Conservation (phyloP, 768 basidiomycete species). For the Psilocybe tampanensis region DNA sequence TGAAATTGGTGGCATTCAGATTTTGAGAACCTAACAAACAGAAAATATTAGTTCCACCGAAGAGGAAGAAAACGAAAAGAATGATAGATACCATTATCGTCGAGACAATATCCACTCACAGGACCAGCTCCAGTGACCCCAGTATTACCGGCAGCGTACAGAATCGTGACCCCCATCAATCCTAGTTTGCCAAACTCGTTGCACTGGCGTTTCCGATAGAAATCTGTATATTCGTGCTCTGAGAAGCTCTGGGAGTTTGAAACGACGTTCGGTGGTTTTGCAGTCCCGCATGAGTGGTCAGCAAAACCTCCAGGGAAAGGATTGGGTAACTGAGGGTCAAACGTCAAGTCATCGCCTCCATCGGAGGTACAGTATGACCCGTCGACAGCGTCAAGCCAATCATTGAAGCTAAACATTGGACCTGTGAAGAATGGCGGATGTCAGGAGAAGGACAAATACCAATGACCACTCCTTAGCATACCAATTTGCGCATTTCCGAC, state of each 20-base stretch:
- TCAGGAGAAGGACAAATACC: neutral
- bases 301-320: constrained; percentile 29
- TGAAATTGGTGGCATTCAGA: constrained; percentile 38
- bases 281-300: constrained; percentile 34
- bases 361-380: constrained; percentile 44
- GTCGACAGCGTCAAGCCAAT: constrained; percentile 49
- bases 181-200: constrained; percentile 41
- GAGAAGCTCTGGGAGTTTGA: constrained; percentile 35
- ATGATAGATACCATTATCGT: constrained; percentile 22
- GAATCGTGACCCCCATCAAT: constrained; percentile 56
- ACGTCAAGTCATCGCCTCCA: constrained; percentile 41
- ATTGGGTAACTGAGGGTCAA: constrained; percentile 20
- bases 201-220: constrained; percentile 35
- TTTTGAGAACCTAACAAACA: constrained; percentile 32
- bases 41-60: neutral
- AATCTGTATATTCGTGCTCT: constrained; percentile 28
- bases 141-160: constrained; percentile 60
- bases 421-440: constrained; percentile 20
- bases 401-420: constrained; percentile 43
- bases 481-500: constrained; percentile 42
- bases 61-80: neutral
- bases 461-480: constrained; percentile 22
- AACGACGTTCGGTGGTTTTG: constrained; percentile 34
- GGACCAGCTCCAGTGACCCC: constrained; percentile 47
- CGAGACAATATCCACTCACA: constrained; percentile 34